Evolutionary conservation across 257 asterid genomes (phyloP).

Genomic region (Voacanga thouarsii): DNA sequence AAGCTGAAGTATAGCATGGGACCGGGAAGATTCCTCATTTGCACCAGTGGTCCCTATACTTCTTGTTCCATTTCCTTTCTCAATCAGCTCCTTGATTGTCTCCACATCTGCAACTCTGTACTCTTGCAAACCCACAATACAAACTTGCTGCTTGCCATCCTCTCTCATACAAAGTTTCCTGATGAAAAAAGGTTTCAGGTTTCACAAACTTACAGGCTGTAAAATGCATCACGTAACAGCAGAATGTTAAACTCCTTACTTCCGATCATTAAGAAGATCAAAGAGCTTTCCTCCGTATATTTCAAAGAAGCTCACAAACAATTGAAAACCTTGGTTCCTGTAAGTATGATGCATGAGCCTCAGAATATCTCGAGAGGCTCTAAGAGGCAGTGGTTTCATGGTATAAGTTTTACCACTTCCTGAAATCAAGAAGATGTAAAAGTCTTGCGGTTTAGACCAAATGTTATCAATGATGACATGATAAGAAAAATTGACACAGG

Average conservation of each 20-base stretch:
- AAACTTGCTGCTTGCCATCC: conserved; percentile 71
- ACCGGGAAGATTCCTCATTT: conserved; percentile 97
- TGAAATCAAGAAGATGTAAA: conserved; percentile 27
- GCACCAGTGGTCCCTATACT: conserved; percentile 99
- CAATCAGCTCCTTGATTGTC: conserved; percentile 85
- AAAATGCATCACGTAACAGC: neutral
- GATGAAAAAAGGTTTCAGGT: conserved; percentile 3
- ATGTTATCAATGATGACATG: neutral
- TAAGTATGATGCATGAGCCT: conserved; percentile 93
- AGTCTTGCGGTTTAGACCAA: neutral
- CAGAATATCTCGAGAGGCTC: conserved; percentile 86
- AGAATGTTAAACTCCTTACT: conserved; percentile 46
- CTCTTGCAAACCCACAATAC: conserved; percentile 52
- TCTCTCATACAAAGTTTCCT: conserved; percentile 98
- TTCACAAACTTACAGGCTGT: conserved; percentile 9
- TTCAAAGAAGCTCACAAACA: conserved; percentile 94
- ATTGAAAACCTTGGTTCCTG: conserved; percentile 91
- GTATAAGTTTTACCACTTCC: conserved; percentile 99
- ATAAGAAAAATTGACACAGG: neutral
- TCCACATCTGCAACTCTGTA: conserved; percentile 50
- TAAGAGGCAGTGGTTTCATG: conserved; percentile 95
- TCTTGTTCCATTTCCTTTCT: conserved; percentile 85
- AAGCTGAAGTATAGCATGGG: conserved; percentile 99
- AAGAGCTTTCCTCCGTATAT: conserved; percentile 95
- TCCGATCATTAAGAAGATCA: conserved; percentile 90